Evolutionary conservation across 2,329 filamentous ascomycete species (phyloP), one percentile per base, ranked within the genome.

Genomic region (Epichloe gansuensis): DNA sequence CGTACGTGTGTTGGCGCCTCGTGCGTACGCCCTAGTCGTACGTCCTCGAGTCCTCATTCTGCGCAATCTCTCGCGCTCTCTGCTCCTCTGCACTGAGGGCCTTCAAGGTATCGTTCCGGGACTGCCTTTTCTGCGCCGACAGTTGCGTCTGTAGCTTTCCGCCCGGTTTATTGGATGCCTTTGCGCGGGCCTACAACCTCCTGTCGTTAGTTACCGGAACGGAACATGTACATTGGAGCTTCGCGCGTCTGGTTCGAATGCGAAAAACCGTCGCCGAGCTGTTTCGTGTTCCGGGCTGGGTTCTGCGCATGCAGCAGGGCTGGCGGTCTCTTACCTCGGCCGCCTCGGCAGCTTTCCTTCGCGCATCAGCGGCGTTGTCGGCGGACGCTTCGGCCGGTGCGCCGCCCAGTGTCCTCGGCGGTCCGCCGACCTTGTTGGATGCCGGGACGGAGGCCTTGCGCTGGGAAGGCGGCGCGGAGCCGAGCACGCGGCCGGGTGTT

Each of bases 121-220:
- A 89, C 71, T 88, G 81, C 60, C 80, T 82, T 71, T 86, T 87
- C 69, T 95, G 86, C 38, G 82, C 83, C 52, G 83, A 78, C 13
- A 95, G 73, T 63, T 90, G 83, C 35, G 75, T 71, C 37, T 78
- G 78, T 12, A 94, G 74, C 64, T 89, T 91, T 15, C 87, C 81
- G 46, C 71, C 70, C 8, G 44, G 45, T 68, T 72, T 81, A 54
- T 68, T 70, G 46, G 75, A 65, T 37, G 79, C 77, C 59, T 82
- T 80, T 21, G 82, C 82, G 58, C 88, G 79, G 64, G 84, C 83
- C 86, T 90, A 1, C 37, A n/a, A 15, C 3, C 31, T 37, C 9
- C 4, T 13, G 4, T 45, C 12, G 43, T 25, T 4, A 28, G 13
- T 31, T 31, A 31, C 31, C 31, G 2, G 31, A 4, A 31, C 28